Conservation (phyloP, 352 stramenopile species). For the Phytopythium helicoides region DNA sequence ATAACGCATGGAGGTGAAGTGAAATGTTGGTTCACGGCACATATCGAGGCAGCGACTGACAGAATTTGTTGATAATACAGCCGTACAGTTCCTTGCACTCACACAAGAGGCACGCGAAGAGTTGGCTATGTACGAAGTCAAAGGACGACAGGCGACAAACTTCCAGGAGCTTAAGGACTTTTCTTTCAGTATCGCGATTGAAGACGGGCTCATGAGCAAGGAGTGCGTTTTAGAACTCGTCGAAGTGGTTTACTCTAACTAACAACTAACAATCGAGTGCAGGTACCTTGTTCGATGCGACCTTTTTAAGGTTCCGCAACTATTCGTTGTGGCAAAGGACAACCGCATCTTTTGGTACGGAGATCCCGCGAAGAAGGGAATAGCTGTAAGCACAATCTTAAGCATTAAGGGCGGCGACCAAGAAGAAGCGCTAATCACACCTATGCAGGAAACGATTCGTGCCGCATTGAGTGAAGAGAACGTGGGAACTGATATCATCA, state of each 20-base stretch:
- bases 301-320: constrained; percentile 42
- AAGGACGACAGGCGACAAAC: constrained; percentile 49
- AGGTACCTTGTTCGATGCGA: constrained; percentile 72
- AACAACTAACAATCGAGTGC: no score
- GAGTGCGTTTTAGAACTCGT: constrained; percentile 22
- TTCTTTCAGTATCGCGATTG: constrained; percentile 58
- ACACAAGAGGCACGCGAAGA: constrained; percentile 72
- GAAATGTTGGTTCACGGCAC: no score
- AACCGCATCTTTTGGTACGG: constrained; percentile 61
- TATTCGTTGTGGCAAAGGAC: constrained; percentile 64
- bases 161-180: constrained; percentile 55
- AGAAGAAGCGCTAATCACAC: no score
- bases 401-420: no score
- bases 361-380: constrained; percentile 21
- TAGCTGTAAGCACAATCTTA: constrained; percentile 28
- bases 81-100: constrained; percentile 57
- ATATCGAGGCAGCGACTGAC: no score
- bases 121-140: constrained; percentile 54
- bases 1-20: constrained; percentile 40
- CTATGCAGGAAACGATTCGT: constrained; percentile 28
- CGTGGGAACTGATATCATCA: constrained; percentile 5
- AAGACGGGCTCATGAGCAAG: constrained; percentile 71
- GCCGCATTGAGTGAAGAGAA: constrained; percentile 32
- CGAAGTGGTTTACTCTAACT: no score
- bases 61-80: no score